Conservation (phyloP, 805 yeast species). For the Candida sanyiensis region DNA sequence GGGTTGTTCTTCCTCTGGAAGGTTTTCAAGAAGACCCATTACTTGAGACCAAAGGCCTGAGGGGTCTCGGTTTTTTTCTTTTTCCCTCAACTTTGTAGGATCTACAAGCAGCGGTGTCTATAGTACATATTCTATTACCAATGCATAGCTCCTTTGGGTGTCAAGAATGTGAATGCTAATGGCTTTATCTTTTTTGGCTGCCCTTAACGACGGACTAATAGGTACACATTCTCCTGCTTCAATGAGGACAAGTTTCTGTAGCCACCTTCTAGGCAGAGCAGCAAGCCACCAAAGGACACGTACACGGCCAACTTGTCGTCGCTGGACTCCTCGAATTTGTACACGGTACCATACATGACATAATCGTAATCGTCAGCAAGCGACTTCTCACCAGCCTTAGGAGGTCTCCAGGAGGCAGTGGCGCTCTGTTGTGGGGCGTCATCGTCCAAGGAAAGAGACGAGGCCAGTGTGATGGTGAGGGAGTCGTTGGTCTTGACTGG, state of each 20-base stretch:
- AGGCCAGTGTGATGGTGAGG: slow-evolving; percentile 80
- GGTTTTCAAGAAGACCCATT: slow-evolving; percentile 27
- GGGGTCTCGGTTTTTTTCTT: no score
- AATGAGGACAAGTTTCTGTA: slow-evolving; percentile 82
- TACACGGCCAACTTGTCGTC: slow-evolving; percentile 68
- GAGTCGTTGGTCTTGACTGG: slow-evolving; percentile 75
- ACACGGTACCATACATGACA: slow-evolving; percentile 97
- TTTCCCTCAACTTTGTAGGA: no score
- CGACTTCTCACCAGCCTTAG: slow-evolving; percentile 75
- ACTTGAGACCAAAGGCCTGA: slow-evolving; percentile 33
- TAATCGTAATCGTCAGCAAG: slow-evolving; percentile 96
- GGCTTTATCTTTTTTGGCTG: background rate
- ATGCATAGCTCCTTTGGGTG: no score
- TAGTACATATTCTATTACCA: background rate
- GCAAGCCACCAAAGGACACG: slow-evolving; percentile 91
- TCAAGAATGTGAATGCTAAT: no score
- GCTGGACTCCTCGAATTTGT: slow-evolving; percentile 86
- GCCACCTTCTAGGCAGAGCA: slow-evolving; percentile 91
- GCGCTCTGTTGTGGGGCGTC: slow-evolving; percentile 41
- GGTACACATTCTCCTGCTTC: slow-evolving; percentile 90
- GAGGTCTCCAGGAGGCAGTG: slow-evolving; percentile 44
- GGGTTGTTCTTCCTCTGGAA: slow-evolving; percentile 31
- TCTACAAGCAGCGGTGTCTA: background rate
- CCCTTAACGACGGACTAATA: slow-evolving; percentile 65
- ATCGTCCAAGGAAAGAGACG: slow-evolving; percentile 55